Base-by-base conservation (phyloP, 1,284 basidiomycete genomes). In the Prillingera fragicola region DNA sequence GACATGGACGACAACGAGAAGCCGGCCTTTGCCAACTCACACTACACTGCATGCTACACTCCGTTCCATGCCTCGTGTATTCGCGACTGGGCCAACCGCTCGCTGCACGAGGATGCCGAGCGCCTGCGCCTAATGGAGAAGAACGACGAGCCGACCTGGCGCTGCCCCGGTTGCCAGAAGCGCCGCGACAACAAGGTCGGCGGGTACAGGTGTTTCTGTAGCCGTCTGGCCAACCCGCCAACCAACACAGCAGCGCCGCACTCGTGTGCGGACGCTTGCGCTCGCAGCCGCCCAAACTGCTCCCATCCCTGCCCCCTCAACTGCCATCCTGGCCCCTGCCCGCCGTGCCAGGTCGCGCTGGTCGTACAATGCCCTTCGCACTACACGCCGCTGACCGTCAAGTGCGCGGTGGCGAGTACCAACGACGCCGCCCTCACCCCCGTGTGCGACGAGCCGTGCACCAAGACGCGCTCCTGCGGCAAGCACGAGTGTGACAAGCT, bases 121-220 rank as follows among this genome's bases (percentile, higher is more conserved):
- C 48, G 57, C 37, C 33, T 52, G 14, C 40, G 46, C 6, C 18
- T 13, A 8, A 55, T 56, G 50, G 53, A 48, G 25, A 45, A 29
- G 42, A 51, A 33, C 1, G 84, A 87, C 12, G 59, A 66, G 38
- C 63, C 70, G 22, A 62, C 54, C 59, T 91, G 88, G 88, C 75
- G 83, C 44, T 92, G 88, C 67, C 88, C 88, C 0, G 87, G 87
- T 0, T 92, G 88, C 71, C 88, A 89, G 60, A 80, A 80, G 3
- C 83, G 81, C 50, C 74, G 88, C 21, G 74, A 76, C 33, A 67
- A 71, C 5, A 77, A 84, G 2, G 84, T 86, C 0, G 75, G 73
- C 4, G 76, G 76, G 4, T 94, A 92, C 65, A 77, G 78, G 80
- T 94, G 88, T 64, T 92, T 90, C 72, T 95, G 89, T 61, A 80